Evolutionary conservation across 1,284 basidiomycete species (phyloP), one percentile per base, ranked within the genome.

Genomic region (Cutaneotrichosporon sp.): DNA sequence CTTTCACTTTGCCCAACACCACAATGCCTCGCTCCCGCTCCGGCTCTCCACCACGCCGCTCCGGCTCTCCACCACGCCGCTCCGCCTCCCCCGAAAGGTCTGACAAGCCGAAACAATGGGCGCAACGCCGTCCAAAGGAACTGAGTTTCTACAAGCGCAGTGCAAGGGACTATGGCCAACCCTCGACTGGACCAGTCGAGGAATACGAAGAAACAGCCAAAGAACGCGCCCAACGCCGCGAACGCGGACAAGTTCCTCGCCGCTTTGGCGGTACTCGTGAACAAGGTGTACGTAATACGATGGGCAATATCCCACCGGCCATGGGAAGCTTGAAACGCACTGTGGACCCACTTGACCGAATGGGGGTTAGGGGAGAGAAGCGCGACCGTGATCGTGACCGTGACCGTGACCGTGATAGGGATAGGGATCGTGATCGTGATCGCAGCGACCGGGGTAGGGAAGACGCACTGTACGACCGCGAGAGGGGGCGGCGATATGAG

Each of bases 71-170:
- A 5, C 70, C 70, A 6, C 60, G 63, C 21, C 66, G 65, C 56
- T 63, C 61, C 8, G 63, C 56, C 26, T 65, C 63, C 58, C 57
- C 49, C 65, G 53, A 49, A n/a, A 31, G 57, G n/a, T 52, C 30
- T 63, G 9, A 14, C 50, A 53, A 63, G 63, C 47, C 66, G 62
- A 58, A 58, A 36, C 57, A 58, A 50, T 70, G 67, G 51, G 49
- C 63, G 4, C 62, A 70, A 38, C 65, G 67, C 5, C 62, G 70
- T 47, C 72, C 77, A 3, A 77, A 77, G 65, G 77, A 81, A 61
- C 72, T 82, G 55, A 77, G 76, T n/a, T 79, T 82, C 64, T 82
- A 82, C 76, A 82, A 82, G 64, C 78, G 77, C 60, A 70, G 72
- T 5, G 56, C 69, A 38, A 59, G 47, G 38, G 61, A 57, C 16